Evolutionary conservation across 257 asterid genomes (phyloP).

Genomic region (Rhazya stricta): DNA sequence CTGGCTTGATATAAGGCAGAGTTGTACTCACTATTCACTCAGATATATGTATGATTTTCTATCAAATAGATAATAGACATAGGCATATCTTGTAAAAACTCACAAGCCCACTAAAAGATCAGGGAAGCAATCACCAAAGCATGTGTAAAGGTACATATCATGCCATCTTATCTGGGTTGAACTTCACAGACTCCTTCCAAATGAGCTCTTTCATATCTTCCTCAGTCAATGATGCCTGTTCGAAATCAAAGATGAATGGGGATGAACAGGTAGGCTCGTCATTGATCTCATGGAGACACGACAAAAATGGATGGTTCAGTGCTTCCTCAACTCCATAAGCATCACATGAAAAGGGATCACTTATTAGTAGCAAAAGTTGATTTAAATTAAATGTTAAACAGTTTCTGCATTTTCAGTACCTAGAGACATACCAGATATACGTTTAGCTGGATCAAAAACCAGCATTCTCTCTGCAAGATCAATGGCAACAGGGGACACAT

Average conservation of each 20-base stretch:
- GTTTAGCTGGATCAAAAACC: conserved; percentile 80
- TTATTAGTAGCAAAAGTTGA: conserved; percentile 18
- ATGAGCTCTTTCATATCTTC: conserved; percentile 85
- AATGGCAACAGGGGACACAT: conserved; percentile 57
- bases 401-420: background rate
- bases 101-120: conserved; percentile 12
- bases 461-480: conserved; percentile 83
- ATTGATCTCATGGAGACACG: conserved; percentile 83
- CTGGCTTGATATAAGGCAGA: background rate
- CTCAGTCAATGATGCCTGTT: conserved; percentile 65
- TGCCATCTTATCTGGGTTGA: conserved; percentile 54
- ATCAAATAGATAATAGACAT: background rate
- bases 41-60: background rate
- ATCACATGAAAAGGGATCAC: conserved; percentile 5
- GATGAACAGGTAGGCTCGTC: conserved; percentile 78
- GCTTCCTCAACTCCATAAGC: conserved; percentile 68
- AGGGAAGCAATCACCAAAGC: conserved; percentile 10
- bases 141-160: background rate
- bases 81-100: background rate
- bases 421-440: conserved; percentile 59
- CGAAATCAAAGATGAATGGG: conserved; percentile 75
- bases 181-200: conserved; percentile 68
- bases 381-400: background rate
- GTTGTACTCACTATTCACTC: background rate
- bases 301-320: conserved; percentile 66